Percentiles rank a stretch among this genome's conserved stretches.
Conservation (phyloP, 495 filamentous ascomycete species). For the Eremomyces bilateralis region DNA sequence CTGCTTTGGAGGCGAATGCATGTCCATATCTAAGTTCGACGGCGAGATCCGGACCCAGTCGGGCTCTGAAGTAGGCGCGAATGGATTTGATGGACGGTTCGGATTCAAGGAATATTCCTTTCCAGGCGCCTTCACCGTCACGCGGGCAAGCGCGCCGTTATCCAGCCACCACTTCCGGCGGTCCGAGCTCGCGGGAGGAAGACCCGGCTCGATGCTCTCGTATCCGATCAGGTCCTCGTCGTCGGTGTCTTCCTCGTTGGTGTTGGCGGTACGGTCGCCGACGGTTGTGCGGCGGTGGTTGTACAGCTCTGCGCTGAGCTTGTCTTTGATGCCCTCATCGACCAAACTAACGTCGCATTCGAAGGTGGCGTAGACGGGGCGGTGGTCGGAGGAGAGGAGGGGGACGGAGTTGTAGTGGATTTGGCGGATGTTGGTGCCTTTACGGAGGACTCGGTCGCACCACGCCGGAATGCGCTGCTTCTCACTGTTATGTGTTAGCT, state of each 20-base stretch:
- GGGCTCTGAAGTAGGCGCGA: conserved; percentile 38
- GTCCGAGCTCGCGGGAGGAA: conserved; percentile 82
- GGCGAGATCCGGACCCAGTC: conserved; percentile 50
- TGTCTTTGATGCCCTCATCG: conserved; percentile 47
- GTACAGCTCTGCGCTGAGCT: conserved; percentile 51
- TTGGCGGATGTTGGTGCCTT: conserved; percentile 65
- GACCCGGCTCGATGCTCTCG: conserved; percentile 51
- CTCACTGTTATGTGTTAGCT: no score
- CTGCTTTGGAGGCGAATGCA: no score
- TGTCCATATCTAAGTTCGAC: no score
- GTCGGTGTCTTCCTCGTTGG: conserved; percentile 29
- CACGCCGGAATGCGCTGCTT: conserved; percentile 90
- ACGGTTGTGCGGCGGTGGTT: conserved; percentile 38
- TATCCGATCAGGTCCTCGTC: conserved; percentile 57
- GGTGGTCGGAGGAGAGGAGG: conserved; percentile 76
- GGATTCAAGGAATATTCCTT: conserved; percentile 41
- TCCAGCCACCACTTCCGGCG: conserved; percentile 88
- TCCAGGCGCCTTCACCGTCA: conserved; percentile 40
- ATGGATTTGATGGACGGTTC: conserved; percentile 62
- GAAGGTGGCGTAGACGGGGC: conserved; percentile 79
- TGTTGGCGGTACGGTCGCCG: conserved; percentile 14
- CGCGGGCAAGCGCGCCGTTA: conserved; percentile 57
- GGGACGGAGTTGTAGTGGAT: conserved; percentile 56
- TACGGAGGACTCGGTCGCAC: conserved; percentile 83
- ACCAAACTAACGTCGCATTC: conserved; percentile 60